Base-by-base conservation (phyloP, 805 yeast species). In the Saccharomyces kudriavzevii region DNA sequence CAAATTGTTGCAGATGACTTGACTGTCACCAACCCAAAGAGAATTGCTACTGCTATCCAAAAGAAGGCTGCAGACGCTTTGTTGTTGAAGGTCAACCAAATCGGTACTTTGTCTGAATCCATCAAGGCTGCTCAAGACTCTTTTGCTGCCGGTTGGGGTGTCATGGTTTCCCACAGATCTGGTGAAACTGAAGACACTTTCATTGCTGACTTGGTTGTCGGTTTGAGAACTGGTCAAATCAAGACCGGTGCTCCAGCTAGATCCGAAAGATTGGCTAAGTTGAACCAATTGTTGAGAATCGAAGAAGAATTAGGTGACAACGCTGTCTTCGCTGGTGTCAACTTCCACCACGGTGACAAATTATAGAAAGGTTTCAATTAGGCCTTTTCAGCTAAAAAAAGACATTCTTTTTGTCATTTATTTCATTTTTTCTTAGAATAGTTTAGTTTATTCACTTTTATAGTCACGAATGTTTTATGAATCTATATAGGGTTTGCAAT, bases 171-270 rank as follows among this genome's bases (percentile, higher is more conserved):
- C 67, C 96, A 89, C 85, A 87, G 96, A 82, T 88, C 96, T 63
- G 96, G 96, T 77, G 96, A 89, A 82, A 89, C 96, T 62, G 96
- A 90, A 80, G 96, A 89, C 77, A 84, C 91, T 69, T 82, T 86
- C 77, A 89, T 89, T 75, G 96, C 97, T 68, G 96, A 89, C 76
- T 80, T 89, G 70, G 77, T 87, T 66, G 96, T 90, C 64, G 96
- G 96, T 79, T 80, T 89, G 73, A 86, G 96, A 82, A 67, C 91
- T 60, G 97, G 96, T 71, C 96, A 89, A 80, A 84, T 89, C 77
- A 89, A 89, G 87, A 85, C 95, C 64, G 96, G 96, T 81, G 96
- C 96, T 69, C 96, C 96, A 69, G 92, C 96, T 65, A 88, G 96
- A 79, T 87, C 96, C 61, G 96, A 89, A 81, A 89, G 96, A 83